Conservation (phyloP, 768 basidiomycete species). For the Boletus bicolor region DNA sequence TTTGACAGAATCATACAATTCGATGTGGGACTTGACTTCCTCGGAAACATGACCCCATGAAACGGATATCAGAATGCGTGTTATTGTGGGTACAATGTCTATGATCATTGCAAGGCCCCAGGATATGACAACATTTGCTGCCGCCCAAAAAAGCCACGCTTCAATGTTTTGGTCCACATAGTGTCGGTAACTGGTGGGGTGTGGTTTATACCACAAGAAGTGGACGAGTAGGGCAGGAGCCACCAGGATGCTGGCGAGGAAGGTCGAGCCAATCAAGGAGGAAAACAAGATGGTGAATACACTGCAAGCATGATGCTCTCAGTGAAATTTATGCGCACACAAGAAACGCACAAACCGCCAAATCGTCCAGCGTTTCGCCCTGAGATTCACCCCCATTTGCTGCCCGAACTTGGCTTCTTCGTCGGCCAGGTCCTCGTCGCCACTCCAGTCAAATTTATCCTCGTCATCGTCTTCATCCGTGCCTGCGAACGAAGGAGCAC, state of each 20-base stretch:
- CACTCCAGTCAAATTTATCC: conserved; percentile 72
- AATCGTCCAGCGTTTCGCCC: conserved; percentile 45
- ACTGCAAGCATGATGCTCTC: conserved; percentile 32
- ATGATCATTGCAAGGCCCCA: conserved; percentile 76
- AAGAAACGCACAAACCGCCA: conserved; percentile 44
- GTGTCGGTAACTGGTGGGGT: conserved; percentile 52
- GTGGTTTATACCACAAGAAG: conserved; percentile 66
- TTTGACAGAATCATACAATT: conserved; percentile 69
- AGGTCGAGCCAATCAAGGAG: conserved; percentile 66
- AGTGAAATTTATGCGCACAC: background rate
- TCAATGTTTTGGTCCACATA: conserved; percentile 65
- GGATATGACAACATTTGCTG: conserved; percentile 71
- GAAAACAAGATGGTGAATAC: conserved; percentile 62
- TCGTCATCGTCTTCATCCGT: conserved; percentile 59
- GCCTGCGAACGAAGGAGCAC: conserved; percentile 43
- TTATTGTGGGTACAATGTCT: conserved; percentile 60
- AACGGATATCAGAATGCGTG: conserved; percentile 50
- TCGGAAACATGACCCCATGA: conserved; percentile 80
- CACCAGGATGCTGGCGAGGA: conserved; percentile 61
- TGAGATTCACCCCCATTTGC: conserved; percentile 51
- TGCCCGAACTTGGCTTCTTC: conserved; percentile 65
- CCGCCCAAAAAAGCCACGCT: conserved; percentile 82
- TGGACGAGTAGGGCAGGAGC: conserved; percentile 61
- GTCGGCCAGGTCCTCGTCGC: conserved; percentile 71
- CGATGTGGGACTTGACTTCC: conserved; percentile 58